Evolutionary conservation across 169 alveolate species (phyloP).

Genomic region (Plasmodium reichenowi): DNA sequence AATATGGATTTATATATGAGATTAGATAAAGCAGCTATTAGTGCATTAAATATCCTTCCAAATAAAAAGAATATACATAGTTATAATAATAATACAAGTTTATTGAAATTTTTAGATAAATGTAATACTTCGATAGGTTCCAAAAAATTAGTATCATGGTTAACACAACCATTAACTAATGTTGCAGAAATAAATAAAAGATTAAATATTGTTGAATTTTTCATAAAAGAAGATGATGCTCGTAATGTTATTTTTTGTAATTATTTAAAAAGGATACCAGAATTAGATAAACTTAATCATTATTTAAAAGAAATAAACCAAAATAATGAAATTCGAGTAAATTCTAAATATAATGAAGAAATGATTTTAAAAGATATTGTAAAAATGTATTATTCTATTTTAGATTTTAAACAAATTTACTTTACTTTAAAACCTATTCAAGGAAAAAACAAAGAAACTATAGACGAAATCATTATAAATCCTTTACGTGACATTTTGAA

Average conservation of each 20-base stretch:
- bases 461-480: slow-evolving; percentile 77
- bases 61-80: slow-evolving; percentile 55
- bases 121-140: slow-evolving; percentile 96
- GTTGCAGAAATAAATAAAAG: slow-evolving; percentile 91
- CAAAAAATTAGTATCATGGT: slow-evolving; percentile 93
- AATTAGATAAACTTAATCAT: slow-evolving; percentile 85
- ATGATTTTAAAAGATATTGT: slow-evolving; percentile 81
- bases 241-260: slow-evolving; percentile 83
- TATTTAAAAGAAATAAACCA: slow-evolving; percentile 78
- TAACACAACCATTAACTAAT: slow-evolving; percentile 96
- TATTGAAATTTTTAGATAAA: slow-evolving; percentile 91
- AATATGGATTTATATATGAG: slow-evolving; percentile 81
- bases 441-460: slow-evolving; percentile 81
- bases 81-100: slow-evolving; percentile 61
- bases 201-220: slow-evolving; percentile 95
- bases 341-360: slow-evolving; percentile 55
- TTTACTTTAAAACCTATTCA: slow-evolving; percentile 77
- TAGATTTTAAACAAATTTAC: slow-evolving; percentile 72
- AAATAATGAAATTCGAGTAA: slow-evolving; percentile 70
- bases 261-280: slow-evolving; percentile 88
- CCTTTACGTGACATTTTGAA: slow-evolving; percentile 87
- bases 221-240: slow-evolving; percentile 81
- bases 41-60: slow-evolving; percentile 84
- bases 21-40: slow-evolving; percentile 86
- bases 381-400: slow-evolving; percentile 78